Evolutionary conservation across 2,329 filamentous ascomycete genomes (phyloP), one percentile per base, ranked within the genome.

Genomic region (Cephalotrichum gorgonifer): DNA sequence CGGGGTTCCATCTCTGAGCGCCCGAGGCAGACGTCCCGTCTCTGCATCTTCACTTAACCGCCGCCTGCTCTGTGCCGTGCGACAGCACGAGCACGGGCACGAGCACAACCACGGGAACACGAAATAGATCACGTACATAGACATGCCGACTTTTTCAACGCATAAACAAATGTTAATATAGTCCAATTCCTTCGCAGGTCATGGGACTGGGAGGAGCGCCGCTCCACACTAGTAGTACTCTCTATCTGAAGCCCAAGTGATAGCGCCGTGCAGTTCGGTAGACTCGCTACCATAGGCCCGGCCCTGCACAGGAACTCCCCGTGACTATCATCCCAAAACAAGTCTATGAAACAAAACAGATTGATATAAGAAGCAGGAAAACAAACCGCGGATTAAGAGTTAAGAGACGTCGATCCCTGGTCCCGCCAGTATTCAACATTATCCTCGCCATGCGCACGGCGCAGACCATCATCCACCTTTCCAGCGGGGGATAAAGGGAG

Each of bases 111-210:
- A 39, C 17, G n/a, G 22, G 3, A 6, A n/a, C 15, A 22, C 17
- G 12, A 9, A 39, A 20, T 9, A 39, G 20, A 9, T 9, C 17
- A 11, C 3, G 17, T 9, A 20, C 17, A 20, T n/a, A 38, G 15
- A 20, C 33, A 7, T 39, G 35, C 22, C n/a, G 22, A 39, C n/a
- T 17, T 15, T 12, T 30, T 39, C 12, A 39, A 39, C 35, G 35
- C n/a, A 39, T 9, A 39, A 39, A 39, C 35, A 22, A 3, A 39
- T n/a, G 6, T 39, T 6, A 20, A 39, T 39, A 39, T 39, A 39
- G 17, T 20, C 35, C 35, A 39, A 22, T 39, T 22, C 45, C 22
- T 41, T 47, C 39, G 45, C 45, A 41, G 45, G 45, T 41, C 45
- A 47, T 47, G 33, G 35, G 45, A 28, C 23, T 11, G 9, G 31